phyloP scores from a whole-genome alignment of 164 flowering plant genomes.

The Stephania yunnanensis region DNA sequence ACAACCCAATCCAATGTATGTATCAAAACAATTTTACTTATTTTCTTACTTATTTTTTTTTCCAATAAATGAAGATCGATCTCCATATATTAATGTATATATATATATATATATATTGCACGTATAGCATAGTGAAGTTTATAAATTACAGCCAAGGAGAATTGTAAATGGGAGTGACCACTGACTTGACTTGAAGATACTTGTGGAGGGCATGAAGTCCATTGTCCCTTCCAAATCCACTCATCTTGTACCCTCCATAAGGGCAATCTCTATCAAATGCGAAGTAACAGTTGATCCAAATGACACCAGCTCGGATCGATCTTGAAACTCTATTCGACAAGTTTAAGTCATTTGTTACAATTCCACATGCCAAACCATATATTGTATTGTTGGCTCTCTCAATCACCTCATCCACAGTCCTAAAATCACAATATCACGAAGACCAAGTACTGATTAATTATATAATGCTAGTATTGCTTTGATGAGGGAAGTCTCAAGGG shows the following conservation, averaged over 20 bases:
- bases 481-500: background rate
- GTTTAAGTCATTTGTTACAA: slow-evolving; percentile 57
- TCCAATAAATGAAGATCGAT: too few species aligned
- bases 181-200: slow-evolving; percentile 65
- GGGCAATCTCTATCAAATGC: slow-evolving; percentile 50
- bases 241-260: slow-evolving; percentile 74
- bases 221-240: slow-evolving; percentile 57
- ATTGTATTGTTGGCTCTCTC: slow-evolving; percentile 54
- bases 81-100: background rate
- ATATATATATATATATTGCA: background rate
- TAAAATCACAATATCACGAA: slow-evolving; percentile 11
- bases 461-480: too few species aligned
- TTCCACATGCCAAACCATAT: slow-evolving; percentile 74
- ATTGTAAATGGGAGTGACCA: slow-evolving; percentile 57
- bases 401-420: slow-evolving; percentile 67
- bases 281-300: slow-evolving; percentile 74
- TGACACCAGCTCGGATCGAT: slow-evolving; percentile 59
- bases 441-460: background rate
- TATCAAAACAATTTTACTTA: too few species aligned
- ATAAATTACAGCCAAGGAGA: slow-evolving; percentile 61
- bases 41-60: too few species aligned
- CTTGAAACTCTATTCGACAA: slow-evolving; percentile 64
- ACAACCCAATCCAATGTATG: too few species aligned
- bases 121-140: background rate
- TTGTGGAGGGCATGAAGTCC: slow-evolving; percentile 59